phyloP scores from a whole-genome alignment of 2,329 filamentous ascomycete genomes.

The Pyrenochaeta sp. region DNA sequence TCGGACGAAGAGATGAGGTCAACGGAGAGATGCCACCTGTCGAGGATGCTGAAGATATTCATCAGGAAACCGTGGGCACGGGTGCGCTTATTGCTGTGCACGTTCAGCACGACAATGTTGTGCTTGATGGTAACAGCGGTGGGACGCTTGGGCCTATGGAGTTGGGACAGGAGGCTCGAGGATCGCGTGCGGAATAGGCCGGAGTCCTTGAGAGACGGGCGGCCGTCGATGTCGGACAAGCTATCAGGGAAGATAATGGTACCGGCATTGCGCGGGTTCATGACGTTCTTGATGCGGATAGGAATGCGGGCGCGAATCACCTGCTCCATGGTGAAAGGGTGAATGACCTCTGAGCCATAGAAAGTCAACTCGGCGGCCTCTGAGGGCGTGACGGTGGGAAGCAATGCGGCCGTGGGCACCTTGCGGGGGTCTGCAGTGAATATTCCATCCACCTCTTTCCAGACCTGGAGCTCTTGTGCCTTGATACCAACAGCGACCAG shows the following conservation, averaged over 20 bases:
- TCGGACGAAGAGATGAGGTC: conserved; percentile 97
- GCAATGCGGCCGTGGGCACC: conserved; percentile 90
- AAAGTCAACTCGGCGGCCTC: conserved; percentile 93
- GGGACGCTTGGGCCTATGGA: conserved; percentile 59
- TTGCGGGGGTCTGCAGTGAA: conserved; percentile 87
- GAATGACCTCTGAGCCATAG: conserved; percentile 85
- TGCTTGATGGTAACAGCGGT: conserved; percentile 93
- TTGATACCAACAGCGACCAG: conserved; percentile 87
- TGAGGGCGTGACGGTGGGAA: conserved; percentile 87
- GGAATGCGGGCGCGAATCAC: conserved; percentile 78
- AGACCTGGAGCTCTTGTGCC: conserved; percentile 91
- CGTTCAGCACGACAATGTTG: conserved; percentile 95
- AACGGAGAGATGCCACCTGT: conserved; percentile 86
- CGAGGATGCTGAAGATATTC: conserved; percentile 89
- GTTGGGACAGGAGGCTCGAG: conserved; percentile 53
- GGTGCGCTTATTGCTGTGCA: conserved; percentile 96
- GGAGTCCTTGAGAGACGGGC: conserved; percentile 65
- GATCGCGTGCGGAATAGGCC: conserved; percentile 60
- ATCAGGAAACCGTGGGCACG: conserved; percentile 97
- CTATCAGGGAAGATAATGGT: conserved; percentile 85
- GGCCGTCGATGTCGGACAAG: conserved; percentile 62
- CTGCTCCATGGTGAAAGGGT: conserved; percentile 99
- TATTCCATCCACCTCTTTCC: conserved; percentile 99
- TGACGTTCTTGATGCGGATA: conserved; percentile 91
- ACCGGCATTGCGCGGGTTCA: conserved; percentile 80